phyloP scores from a whole-genome alignment of 257 asterid genomes.

The Solanum habrochaites region DNA sequence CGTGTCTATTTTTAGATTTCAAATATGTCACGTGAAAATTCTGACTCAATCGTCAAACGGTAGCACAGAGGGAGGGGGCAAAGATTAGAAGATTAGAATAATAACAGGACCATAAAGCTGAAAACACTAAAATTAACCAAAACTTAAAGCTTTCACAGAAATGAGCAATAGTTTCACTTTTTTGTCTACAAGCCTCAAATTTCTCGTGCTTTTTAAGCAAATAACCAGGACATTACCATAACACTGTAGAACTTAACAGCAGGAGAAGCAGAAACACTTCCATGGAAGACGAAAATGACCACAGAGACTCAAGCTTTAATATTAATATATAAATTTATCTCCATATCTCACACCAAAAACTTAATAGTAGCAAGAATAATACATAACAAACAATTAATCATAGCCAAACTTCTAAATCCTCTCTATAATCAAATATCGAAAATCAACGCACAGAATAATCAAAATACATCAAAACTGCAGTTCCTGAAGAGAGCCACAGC shows the following conservation, averaged over 20 bases:
- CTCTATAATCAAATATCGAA: background rate
- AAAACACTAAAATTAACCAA: no score
- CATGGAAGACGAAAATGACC: background rate
- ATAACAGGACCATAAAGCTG: no score
- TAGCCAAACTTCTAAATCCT: background rate
- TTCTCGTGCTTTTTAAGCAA: background rate
- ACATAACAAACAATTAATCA: background rate
- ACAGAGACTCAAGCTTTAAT: background rate
- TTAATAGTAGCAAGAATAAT: background rate
- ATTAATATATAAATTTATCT: background rate
- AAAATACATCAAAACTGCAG: background rate
- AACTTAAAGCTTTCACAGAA: background rate
- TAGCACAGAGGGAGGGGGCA: no score
- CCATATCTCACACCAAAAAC: background rate
- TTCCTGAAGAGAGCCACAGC: constrained; percentile 17
- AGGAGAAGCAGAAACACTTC: background rate
- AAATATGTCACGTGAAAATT: no score
- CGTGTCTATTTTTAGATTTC: no score
- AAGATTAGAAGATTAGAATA: no score
- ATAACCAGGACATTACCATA: background rate
- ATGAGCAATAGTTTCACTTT: background rate
- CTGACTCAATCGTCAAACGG: no score
- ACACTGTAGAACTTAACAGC: no score
- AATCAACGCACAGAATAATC: background rate
- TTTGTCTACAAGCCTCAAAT: background rate